These are phyloP conservation scores for Glycine soja DNA, from an alignment of 306 rosid species.

Conservation along the genomic window DNA sequence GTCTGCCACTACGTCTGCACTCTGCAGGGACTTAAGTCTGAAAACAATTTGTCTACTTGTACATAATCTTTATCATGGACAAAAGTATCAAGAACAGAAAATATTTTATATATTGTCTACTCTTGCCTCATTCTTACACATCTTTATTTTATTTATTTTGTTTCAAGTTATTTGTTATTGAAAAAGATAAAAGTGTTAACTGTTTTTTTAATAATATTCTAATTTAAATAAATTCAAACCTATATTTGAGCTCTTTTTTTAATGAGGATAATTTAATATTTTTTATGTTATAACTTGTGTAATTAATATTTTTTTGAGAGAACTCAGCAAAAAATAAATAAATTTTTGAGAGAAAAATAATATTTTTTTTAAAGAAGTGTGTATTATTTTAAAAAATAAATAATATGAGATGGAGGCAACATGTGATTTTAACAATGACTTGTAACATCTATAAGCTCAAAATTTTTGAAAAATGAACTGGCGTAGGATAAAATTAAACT, in stretches of 20 bases:
- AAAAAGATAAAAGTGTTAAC: neutral
- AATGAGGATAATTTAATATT: neutral
- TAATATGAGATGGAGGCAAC: neutral
- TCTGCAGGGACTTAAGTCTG: neutral
- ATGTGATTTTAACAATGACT: slow-evolving; percentile 42
- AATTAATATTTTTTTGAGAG: neutral
- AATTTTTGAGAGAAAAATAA: too few relatives aligned
- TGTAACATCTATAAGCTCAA: slow-evolving; percentile 45
- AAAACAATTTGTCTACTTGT: slow-evolving; percentile 22
- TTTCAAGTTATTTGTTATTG: neutral
- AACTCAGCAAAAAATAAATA: too few relatives aligned
- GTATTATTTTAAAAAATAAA: neutral
- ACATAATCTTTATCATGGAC: slow-evolving; percentile 2
- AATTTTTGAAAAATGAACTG: slow-evolving; percentile 3
- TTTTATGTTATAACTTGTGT: neutral
- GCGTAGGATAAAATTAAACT: slow-evolving; percentile 47
- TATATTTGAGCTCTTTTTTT: neutral
- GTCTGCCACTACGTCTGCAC: slow-evolving; percentile 42
- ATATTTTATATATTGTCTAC: neutral
- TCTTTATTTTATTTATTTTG: neutral
- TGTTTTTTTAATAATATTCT: neutral
- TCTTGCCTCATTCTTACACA: neutral
- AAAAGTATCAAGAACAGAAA: slow-evolving; percentile 26
- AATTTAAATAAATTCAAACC: neutral
- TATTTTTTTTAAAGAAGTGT: too few relatives aligned